These are phyloP conservation scores for Rhodamnia rubescens DNA, from an alignment of 345 rosid genomes.

Conservation along the genomic window DNA sequence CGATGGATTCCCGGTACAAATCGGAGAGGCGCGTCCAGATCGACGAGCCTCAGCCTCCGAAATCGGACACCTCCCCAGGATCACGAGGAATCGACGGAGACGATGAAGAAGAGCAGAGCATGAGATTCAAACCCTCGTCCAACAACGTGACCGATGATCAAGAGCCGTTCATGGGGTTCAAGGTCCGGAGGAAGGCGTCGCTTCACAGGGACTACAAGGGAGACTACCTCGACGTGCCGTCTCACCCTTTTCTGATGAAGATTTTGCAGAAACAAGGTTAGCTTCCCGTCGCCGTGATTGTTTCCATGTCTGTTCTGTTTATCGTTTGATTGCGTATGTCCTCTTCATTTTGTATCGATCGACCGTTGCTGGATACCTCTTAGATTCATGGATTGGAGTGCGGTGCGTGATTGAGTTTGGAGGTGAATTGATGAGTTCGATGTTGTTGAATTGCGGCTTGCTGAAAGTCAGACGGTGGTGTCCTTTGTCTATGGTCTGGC, in stretches of 20 bases:
- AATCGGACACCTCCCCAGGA: conserved; percentile 14
- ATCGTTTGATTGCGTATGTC: not conserved
- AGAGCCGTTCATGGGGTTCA: conserved; percentile 79
- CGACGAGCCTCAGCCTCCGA: conserved; percentile 30
- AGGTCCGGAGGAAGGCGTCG: conserved; percentile 78
- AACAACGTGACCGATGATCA: conserved; percentile 54
- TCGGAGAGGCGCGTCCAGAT: conserved; percentile 33
- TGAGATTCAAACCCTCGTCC: conserved; percentile 20
- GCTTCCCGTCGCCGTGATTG: not conserved
- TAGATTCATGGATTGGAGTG: not conserved
- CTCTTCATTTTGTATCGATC: not conserved
- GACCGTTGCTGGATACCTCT: not conserved
- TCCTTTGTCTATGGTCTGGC: not conserved
- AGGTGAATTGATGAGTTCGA: not conserved
- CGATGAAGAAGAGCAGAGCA: conserved; percentile 16
- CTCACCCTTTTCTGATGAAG: conserved; percentile 58
- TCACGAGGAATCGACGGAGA: not conserved
- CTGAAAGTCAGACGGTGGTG: not conserved
- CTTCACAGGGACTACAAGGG: conserved; percentile 68
- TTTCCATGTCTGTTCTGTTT: not conserved
- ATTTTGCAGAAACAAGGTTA: conserved; percentile 82
- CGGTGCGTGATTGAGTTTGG: not conserved
- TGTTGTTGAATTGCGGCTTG: not conserved
- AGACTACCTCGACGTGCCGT: conserved; percentile 72
- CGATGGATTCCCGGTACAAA: not conserved